Evolutionary conservation across 352 stramenopile species (phyloP).

Genomic region (Phytopythium vexans): DNA sequence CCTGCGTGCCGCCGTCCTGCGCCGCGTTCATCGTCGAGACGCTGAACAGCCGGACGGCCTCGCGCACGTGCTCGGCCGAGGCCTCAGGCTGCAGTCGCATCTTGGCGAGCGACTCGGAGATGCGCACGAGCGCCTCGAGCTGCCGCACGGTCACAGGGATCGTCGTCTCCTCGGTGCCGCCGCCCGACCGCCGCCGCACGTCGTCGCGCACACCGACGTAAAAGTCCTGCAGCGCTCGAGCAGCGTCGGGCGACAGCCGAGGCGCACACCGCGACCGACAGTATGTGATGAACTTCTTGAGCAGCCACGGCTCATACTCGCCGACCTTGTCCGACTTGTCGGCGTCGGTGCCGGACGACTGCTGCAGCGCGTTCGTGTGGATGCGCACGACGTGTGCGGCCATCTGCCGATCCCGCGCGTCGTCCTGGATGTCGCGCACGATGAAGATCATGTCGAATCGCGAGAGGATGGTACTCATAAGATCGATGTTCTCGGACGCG

Average conservation of each 20-base stretch:
- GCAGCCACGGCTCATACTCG: constrained; percentile 82
- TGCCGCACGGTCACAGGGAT: constrained; percentile 99
- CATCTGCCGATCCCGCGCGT: constrained; percentile 95
- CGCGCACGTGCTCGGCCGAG: constrained; percentile 89
- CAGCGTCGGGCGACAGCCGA: constrained; percentile 89
- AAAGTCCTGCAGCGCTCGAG: constrained; percentile 93
- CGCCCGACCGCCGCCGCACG: constrained; percentile 81
- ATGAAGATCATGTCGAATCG: constrained; percentile 99
- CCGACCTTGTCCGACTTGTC: constrained; percentile 27
- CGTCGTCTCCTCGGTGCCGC: constrained; percentile 39
- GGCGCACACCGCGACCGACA: constrained; percentile 93
- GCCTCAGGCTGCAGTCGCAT: constrained; percentile 93
- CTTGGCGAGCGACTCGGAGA: constrained; percentile 97
- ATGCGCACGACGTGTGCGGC: constrained; percentile 98
- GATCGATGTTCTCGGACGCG: constrained; percentile 98
- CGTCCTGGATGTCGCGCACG: constrained; percentile 97
- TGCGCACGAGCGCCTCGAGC: constrained; percentile 96
- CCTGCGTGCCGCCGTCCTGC: constrained; percentile 85
- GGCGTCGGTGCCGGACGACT: constrained; percentile 11
- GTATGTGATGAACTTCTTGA: constrained; percentile 99
- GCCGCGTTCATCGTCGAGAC: constrained; percentile 98
- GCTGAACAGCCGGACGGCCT: constrained; percentile 97
- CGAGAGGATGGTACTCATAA: constrained; percentile 99
- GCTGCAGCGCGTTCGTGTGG: constrained; percentile 88
- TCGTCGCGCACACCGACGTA: constrained; percentile 98